These are phyloP conservation scores for Tephrocybe sp. DNA, from an alignment of 768 basidiomycete species.

Conservation along the genomic window DNA sequence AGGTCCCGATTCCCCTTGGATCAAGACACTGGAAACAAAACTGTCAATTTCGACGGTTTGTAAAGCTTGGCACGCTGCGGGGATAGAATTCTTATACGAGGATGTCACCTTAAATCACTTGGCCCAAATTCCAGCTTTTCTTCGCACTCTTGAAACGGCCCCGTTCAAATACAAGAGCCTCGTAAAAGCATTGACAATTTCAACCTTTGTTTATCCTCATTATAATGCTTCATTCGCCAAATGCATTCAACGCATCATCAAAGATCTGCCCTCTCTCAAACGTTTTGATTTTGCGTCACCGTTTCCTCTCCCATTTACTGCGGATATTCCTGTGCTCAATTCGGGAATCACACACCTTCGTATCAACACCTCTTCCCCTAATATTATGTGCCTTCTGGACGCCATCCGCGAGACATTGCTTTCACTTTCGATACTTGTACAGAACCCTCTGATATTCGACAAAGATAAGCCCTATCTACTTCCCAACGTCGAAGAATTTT, in stretches of 20 bases:
- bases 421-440: not conserved
- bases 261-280: not conserved
- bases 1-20: not conserved
- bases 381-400: not conserved
- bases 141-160: not conserved
- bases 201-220: not conserved
- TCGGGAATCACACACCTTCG: not conserved
- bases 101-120: not conserved
- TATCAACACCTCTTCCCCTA: not conserved
- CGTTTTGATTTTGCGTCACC: not conserved
- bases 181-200: not conserved
- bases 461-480: not conserved
- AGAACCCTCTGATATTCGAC: not conserved
- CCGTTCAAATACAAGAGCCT: not conserved
- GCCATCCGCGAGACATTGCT: not conserved
- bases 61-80: not conserved
- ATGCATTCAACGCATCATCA: not conserved
- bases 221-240: constrained; percentile 2
- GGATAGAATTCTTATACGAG: constrained; percentile 2
- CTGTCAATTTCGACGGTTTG: not conserved
- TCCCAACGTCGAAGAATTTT: not conserved
- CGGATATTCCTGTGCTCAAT: not conserved
- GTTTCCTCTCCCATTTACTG: not conserved
- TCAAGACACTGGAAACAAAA: not conserved
- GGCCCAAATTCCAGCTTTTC: constrained; percentile 1